phyloP scores from a whole-genome alignment of 164 flowering plant genomes.

The Cinnamomum chago region DNA sequence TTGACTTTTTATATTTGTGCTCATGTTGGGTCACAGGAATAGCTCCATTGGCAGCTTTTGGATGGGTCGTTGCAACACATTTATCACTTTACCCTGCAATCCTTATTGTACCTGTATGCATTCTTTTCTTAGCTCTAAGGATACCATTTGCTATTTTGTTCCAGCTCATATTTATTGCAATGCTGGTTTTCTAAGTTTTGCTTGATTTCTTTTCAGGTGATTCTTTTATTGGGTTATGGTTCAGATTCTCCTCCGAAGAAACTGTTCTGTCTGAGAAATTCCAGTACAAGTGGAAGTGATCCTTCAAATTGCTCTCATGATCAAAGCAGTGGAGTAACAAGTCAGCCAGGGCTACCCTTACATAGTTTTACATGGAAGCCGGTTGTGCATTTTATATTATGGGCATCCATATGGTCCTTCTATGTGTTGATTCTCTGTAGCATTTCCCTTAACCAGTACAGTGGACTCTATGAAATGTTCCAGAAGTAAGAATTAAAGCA shows the following conservation, averaged over 20 bases:
- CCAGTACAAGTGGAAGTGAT: slow-evolving; percentile 17
- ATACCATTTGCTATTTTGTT: background rate
- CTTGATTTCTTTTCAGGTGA: slow-evolving; percentile 41
- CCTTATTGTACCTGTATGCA: slow-evolving; percentile 72
- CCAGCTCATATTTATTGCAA: background rate
- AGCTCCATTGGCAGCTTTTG: slow-evolving; percentile 91
- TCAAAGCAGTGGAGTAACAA: slow-evolving; percentile 17
- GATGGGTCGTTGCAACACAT: slow-evolving; percentile 88
- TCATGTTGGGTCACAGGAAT: slow-evolving; percentile 42
- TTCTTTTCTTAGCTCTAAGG: slow-evolving; percentile 6
- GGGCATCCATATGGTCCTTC: slow-evolving; percentile 62
- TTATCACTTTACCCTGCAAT: slow-evolving; percentile 81
- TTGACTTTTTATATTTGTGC: background rate
- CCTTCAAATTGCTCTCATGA: slow-evolving; percentile 14
- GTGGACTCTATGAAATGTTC: slow-evolving; percentile 82
- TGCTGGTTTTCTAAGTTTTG: background rate
- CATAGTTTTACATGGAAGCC: slow-evolving; percentile 52
- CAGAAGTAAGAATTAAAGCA: slow-evolving; percentile 46
- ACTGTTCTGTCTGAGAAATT: slow-evolving; percentile 38
- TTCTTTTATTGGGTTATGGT: slow-evolving; percentile 76
- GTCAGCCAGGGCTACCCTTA: slow-evolving; percentile 9
- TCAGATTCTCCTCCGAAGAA: slow-evolving; percentile 84
- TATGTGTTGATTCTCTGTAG: slow-evolving; percentile 65
- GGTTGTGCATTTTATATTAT: slow-evolving; percentile 51
- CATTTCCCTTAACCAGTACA: slow-evolving; percentile 51